phyloP scores from a whole-genome alignment of 179 eudicot species.

The Drosera spatulata region DNA sequence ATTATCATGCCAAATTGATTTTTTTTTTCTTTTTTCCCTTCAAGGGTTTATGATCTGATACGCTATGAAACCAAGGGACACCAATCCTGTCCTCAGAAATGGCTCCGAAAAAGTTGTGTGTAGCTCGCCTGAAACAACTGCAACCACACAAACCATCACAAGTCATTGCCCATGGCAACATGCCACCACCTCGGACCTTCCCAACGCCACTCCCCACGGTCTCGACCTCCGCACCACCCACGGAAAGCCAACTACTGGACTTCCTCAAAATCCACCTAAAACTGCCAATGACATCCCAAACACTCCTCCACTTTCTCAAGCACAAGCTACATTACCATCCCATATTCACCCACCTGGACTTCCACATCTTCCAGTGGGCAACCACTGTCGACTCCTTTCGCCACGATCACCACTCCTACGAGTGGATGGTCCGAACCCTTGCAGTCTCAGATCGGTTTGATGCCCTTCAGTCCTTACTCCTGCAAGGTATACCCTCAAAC shows the following conservation, averaged over 20 bases:
- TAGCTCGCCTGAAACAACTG: constrained; percentile 1
- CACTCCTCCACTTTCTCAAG: constrained; percentile 58
- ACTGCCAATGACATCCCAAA: constrained; percentile 47
- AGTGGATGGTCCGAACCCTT: constrained; percentile 75
- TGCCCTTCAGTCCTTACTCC: constrained; percentile 31
- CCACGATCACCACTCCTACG: constrained; percentile 71
- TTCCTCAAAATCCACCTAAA: constrained; percentile 52
- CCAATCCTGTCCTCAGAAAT: background rate
- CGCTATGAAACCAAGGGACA: too few relatives aligned
- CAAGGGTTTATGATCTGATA: too few relatives aligned
- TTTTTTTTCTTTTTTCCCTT: too few relatives aligned
- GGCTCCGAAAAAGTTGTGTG: background rate
- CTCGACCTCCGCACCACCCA: constrained; percentile 31
- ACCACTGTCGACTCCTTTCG: constrained; percentile 64
- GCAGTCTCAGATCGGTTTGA: constrained; percentile 64
- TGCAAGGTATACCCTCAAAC: constrained; percentile 42
- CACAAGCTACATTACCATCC: constrained; percentile 76
- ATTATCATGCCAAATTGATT: too few relatives aligned
- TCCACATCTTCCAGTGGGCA: constrained; percentile 74
- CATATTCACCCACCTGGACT: constrained; percentile 65
- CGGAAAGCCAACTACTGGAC: constrained; percentile 17
- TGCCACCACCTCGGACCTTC: constrained; percentile 14
- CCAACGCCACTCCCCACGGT: constrained; percentile 43
- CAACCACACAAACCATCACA: background rate
- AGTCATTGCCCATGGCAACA: background rate